Evolutionary conservation across 108 stramenopile species (phyloP), one percentile per base, ranked within the genome.

Genomic region (Bacterosira constricta): DNA sequence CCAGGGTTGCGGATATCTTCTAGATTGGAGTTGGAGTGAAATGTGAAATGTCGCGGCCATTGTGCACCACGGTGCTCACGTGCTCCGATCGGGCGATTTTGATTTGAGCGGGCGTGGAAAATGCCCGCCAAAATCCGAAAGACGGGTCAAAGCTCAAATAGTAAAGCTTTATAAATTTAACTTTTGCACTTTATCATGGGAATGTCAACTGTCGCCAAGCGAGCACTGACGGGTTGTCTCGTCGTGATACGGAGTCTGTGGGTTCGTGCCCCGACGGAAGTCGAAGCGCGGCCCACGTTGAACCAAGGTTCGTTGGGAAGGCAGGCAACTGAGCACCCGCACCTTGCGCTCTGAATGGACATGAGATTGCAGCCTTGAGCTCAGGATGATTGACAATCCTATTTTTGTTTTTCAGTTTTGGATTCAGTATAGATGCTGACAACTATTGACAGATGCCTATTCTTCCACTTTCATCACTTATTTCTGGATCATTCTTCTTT

Each of bases 281-380:
- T 15, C 13, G 54, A 27, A 27, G 31, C 41, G 58, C 32, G 76
- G 0, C 53, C 62, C 0, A 7, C 58, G 62, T 69, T 69, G 50
- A 69, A 77, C n/a, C 41, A 41, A 30, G 49, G 50, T 32, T 46
- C 5, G 25, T 29, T 57, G 68, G 59, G 76, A 1, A 77, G 76
- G 68, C 76, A 77, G 76, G 76, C 53, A 77, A 77, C 76, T 77
- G 76, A 77, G 67, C 76, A 77, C 76, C 59, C 67, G 5, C 56
- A 17, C 61, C 38, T 30, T 51, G 60, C 20, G 38, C 76, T 50
- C 45, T 69, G 61, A 45, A 44, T 63, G 76, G 76, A 77, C 76
- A 54, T 69, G 67, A 77, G 76, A 77, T 64, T 31, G 52, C 76
- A 69, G 62, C 76, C 76, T 57, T 38, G 67, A 77, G 66, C 67